Percentiles rank a stretch among this genome's conserved stretches.
Conservation (phyloP, 2,329 filamentous ascomycete species). For the Neophaeococcomyces aloes region DNA sequence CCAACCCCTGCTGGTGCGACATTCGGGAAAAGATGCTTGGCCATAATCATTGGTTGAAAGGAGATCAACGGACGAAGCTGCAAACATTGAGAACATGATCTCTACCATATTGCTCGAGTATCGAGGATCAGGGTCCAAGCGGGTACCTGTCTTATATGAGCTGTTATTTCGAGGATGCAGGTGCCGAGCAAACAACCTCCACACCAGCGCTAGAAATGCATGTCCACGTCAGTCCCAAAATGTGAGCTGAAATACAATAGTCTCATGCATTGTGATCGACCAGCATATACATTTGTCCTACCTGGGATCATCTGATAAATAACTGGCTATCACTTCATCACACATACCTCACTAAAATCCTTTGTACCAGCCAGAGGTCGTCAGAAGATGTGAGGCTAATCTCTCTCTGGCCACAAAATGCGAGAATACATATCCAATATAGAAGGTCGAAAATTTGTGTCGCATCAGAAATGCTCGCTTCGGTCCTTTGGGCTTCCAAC, state of each 20-base stretch:
- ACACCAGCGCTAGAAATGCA: neutral
- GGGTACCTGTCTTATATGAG: too few species aligned
- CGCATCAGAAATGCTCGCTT: slow-evolving; percentile 2
- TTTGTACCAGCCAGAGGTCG: slow-evolving; percentile 8
- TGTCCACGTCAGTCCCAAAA: neutral
- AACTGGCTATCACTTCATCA: slow-evolving; percentile 7
- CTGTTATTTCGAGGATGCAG: neutral
- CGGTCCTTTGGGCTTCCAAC: neutral
- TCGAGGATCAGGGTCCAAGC: neutral
- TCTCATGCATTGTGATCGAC: slow-evolving; percentile 6
- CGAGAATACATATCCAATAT: slow-evolving; percentile 5
- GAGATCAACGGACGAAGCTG: neutral
- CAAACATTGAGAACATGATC: slow-evolving; percentile 2
- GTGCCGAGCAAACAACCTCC: too few species aligned
- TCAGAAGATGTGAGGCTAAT: slow-evolving; percentile 4
- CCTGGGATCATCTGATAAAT: slow-evolving; percentile 4
- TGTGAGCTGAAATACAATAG: neutral
- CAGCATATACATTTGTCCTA: slow-evolving; percentile 4
- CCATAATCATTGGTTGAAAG: neutral
- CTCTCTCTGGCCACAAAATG: slow-evolving; percentile 6
- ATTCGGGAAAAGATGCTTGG: neutral
- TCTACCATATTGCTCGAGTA: neutral
- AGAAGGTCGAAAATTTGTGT: slow-evolving; percentile 8
- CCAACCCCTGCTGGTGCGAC: neutral
- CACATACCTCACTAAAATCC: slow-evolving; percentile 5